Conservation (phyloP, 2,329 filamentous ascomycete species). For the Fusarium brachygibbosum region DNA sequence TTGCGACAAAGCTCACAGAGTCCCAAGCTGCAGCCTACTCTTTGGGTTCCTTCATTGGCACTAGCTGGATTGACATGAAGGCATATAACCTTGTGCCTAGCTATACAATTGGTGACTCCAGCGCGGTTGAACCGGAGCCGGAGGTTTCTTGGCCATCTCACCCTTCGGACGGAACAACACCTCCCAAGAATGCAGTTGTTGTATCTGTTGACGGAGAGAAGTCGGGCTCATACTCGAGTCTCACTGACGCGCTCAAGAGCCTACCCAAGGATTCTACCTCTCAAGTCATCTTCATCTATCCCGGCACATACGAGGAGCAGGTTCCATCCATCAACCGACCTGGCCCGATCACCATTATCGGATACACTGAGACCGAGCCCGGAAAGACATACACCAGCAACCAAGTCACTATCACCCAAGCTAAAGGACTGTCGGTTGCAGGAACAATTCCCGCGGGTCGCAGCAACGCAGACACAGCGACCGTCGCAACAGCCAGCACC, state of each 20-base stretch:
- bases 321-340: slow-evolving; percentile 55
- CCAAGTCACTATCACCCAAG: slow-evolving; percentile 63
- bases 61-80: slow-evolving; percentile 45
- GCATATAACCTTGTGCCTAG: slow-evolving; percentile 45
- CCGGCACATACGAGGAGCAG: slow-evolving; percentile 61
- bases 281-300: slow-evolving; percentile 59
- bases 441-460: slow-evolving; percentile 47
- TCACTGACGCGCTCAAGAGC: slow-evolving; percentile 50
- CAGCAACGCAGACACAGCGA: slow-evolving; percentile 43
- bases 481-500: slow-evolving; percentile 48
- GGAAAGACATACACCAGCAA: slow-evolving; percentile 64
- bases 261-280: slow-evolving; percentile 53
- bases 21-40: slow-evolving; percentile 38
- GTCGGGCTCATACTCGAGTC: slow-evolving; percentile 47
- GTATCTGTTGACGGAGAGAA: slow-evolving; percentile 53
- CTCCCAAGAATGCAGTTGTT: slow-evolving; percentile 58
- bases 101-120: slow-evolving; percentile 24
- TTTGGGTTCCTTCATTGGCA: slow-evolving; percentile 38
- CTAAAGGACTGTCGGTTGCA: slow-evolving; percentile 32
- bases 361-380: slow-evolving; percentile 59
- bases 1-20: slow-evolving; percentile 42
- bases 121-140: slow-evolving; percentile 17
- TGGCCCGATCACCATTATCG: slow-evolving; percentile 59
- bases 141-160: slow-evolving; percentile 31
- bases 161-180: slow-evolving; percentile 57